These are phyloP conservation scores for Tolypocladium tundrense DNA, from an alignment of 2,329 filamentous ascomycete species.

Conservation along the genomic window DNA sequence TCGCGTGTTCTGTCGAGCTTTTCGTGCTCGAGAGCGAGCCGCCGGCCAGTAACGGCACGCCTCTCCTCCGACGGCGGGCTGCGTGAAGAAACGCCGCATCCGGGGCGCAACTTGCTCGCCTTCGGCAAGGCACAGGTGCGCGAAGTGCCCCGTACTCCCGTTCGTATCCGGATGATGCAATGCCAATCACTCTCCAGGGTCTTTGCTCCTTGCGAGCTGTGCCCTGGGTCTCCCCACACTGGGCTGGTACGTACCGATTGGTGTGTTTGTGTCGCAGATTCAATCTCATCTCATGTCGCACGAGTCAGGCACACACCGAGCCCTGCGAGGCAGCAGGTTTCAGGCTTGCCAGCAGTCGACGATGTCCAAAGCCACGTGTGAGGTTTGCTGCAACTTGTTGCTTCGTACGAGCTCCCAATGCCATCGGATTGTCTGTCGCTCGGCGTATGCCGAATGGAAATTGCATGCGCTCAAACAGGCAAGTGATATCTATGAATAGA, in stretches of 20 bases:
- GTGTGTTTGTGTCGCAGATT: background rate
- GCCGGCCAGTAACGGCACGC: background rate
- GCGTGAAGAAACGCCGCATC: background rate
- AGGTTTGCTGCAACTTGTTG: too few species aligned
- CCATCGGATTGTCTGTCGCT: too few species aligned
- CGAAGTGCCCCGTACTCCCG: background rate
- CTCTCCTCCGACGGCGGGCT: background rate
- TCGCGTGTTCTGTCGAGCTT: slow-evolving; percentile 3
- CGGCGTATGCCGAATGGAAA: background rate
- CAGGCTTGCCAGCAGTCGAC: background rate
- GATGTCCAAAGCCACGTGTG: too few species aligned
- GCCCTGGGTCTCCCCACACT: background rate
- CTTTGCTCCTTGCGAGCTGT: background rate
- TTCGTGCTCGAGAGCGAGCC: background rate
- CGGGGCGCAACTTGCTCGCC: background rate
- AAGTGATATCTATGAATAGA: background rate
- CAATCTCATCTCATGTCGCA: background rate
- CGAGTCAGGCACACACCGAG: background rate
- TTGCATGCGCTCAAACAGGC: background rate
- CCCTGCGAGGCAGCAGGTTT: background rate
- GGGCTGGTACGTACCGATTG: background rate
- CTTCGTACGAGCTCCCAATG: too few species aligned
- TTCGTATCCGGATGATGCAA: background rate
- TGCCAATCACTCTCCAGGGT: background rate
- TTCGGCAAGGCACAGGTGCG: background rate